These are phyloP conservation scores for Phytopythium aichiense DNA, from an alignment of 352 stramenopile genomes.

Conservation along the genomic window DNA sequence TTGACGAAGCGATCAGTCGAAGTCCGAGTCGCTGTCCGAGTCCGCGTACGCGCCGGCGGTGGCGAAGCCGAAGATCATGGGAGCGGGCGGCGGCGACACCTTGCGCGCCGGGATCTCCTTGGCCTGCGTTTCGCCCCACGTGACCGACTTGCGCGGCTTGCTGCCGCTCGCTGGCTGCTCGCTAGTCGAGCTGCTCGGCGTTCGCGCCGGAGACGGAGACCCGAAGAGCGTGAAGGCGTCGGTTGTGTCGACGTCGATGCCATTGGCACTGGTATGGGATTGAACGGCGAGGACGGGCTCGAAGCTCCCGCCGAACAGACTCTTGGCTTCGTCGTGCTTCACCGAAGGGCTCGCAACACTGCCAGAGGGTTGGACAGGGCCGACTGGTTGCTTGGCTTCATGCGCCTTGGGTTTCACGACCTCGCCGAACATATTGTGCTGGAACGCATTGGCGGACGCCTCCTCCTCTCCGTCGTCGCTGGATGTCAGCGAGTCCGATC, in stretches of 20 bases:
- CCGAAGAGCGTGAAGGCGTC: neutral
- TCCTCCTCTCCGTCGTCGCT: constrained; percentile 16
- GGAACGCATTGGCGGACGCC: neutral
- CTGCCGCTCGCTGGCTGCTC: neutral
- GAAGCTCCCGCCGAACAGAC: constrained; percentile 40
- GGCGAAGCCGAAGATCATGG: constrained; percentile 56
- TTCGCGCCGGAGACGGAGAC: neutral
- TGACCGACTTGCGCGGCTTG: constrained; percentile 21
- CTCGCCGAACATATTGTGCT: constrained; percentile 19
- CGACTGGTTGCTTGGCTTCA: neutral
- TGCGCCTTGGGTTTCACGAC: constrained; percentile 9
- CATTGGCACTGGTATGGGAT: neutral
- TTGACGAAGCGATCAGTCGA: constrained; percentile 26
- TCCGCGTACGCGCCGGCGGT: constrained; percentile 42
- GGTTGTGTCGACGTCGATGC: neutral
- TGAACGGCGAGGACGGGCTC: neutral
- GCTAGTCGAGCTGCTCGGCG: neutral
- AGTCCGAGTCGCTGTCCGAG: constrained; percentile 47
- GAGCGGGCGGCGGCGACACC: constrained; percentile 11
- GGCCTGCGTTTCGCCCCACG: constrained; percentile 18
- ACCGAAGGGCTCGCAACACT: neutral
- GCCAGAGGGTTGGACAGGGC: neutral
- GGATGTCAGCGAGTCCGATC: constrained; percentile 5
- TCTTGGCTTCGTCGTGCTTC: constrained; percentile 24
- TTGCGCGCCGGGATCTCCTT: constrained; percentile 13